Evolutionary conservation across 805 yeast genomes (phyloP), one percentile per base, ranked within the genome.

Genomic region (Suhomyces sp.): DNA sequence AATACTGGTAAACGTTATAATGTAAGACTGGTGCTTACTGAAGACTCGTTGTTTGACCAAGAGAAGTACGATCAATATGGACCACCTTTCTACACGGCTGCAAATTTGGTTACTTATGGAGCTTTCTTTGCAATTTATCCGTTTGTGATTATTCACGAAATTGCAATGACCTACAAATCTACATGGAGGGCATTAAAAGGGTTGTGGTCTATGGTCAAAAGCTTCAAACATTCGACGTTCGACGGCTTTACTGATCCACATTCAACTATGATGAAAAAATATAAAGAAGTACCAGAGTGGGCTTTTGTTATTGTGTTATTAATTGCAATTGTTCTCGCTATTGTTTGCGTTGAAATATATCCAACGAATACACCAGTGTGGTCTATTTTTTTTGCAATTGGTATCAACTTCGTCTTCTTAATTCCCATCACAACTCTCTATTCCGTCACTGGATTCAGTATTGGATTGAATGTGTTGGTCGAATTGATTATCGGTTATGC

Each of bases 401-500:
- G 65, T 16, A 58, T 78, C 26, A 76, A 75, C 43, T 56, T 70
- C 27, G 56, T 71, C 4, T 76, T 77, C 42, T 59, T 76, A 44
- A 60, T 77, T 25, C 81, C 82, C 28, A 53, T 76, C 24, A 63
- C 73, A n/a, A 57, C 73, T 4, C 51, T 78, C 37, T 63, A 57
- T 24, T 63, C 79, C 5, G 65, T 67, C 17, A 75, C 81, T 4
- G 77, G 78, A 28, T 62, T 60, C 36, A 47, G 57, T 8, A 60
- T 75, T 38, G 76, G 74, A 14, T 61, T 76, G 36, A 73, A 75
- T 41, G 77, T 74, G 9, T 56, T 78, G 42, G 77, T 73, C 34
- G 80, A 77, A 53, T 65, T 79, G 48, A 72, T 79, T 40, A 58
- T 74, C 32, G 80, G 81, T 20, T 74, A 76, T 45, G 76, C 79